These are phyloP conservation scores for Cyclotella baltica DNA, from an alignment of 108 stramenopile species.

Conservation along the genomic window DNA sequence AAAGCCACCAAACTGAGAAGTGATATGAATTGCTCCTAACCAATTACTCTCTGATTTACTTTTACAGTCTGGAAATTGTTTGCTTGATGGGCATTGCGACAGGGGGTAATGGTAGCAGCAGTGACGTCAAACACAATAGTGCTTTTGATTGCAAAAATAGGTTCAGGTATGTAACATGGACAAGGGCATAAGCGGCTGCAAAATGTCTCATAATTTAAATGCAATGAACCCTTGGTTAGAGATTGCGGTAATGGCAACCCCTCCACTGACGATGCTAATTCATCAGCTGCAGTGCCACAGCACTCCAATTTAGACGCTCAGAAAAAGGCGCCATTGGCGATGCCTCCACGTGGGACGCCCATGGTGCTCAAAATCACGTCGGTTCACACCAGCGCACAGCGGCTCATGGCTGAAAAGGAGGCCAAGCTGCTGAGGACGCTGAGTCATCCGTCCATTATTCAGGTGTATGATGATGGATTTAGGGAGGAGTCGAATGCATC, in stretches of 20 bases:
- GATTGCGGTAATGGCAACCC: constrained; percentile 18
- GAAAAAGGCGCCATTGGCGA: constrained; percentile 4
- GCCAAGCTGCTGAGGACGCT: constrained; percentile 74
- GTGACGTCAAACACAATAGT: too few relatives aligned
- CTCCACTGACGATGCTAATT: constrained; percentile 3
- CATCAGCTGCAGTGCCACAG: not conserved
- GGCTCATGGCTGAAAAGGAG: constrained; percentile 90
- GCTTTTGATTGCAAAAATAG: too few relatives aligned
- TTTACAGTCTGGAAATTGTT: too few relatives aligned
- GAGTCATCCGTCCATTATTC: constrained; percentile 75
- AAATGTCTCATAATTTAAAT: too few relatives aligned
- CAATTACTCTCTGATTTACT: too few relatives aligned
- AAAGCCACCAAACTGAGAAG: too few relatives aligned
- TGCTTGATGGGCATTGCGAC: too few relatives aligned
- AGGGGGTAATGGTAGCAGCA: too few relatives aligned
- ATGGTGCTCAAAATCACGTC: constrained; percentile 88
- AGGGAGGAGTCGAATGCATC: not conserved
- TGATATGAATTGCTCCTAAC: too few relatives aligned
- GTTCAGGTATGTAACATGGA: too few relatives aligned
- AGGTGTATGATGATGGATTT: constrained; percentile 73
- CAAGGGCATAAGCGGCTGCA: too few relatives aligned
- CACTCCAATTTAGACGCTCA: constrained; percentile 26
- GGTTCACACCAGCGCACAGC: constrained; percentile 71
- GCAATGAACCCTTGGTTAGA: too few relatives aligned
- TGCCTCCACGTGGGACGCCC: constrained; percentile 26